Base-by-base conservation (phyloP, 805 yeast genomes). In the Saccharomyces paradoxus region DNA sequence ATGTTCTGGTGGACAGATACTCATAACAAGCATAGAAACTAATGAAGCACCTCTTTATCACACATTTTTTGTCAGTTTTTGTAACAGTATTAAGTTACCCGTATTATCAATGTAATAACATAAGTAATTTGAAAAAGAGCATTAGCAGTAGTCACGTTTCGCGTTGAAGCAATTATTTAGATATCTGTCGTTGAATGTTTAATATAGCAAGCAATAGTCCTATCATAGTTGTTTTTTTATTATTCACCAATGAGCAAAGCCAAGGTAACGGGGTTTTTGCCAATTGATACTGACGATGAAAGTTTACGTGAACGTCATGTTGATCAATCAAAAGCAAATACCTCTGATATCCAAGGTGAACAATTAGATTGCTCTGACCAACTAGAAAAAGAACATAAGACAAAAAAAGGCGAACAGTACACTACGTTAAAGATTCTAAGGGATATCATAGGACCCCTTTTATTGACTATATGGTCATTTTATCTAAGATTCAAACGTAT, bases 401-500 rank as follows among this genome's bases (percentile, higher is more conserved):
- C 24, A 17, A 37, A 8, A 37, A 37, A 17, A 9, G 2, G 6
- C 24, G 8, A 10, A 17, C 5, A 37, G 3, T 17, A 17, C 9
- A 37, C 24, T 17, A 17, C 4, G 22, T 7, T 37, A 24, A 21
- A 6, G 8, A 17, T 17, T 6, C 7, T 37, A 8, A 37, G 24
- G 24, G 44, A 37, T 6, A 13, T 37, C 24, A 37, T 37, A 37
- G 44, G 44, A 17, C 67, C 90, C n/a, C 61, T 86, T 3, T 49
- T 83, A 24, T 78, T 91, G 65, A 90, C 97, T 0, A 55, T 78
- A 1, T 59, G 85, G 21, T 83, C 94, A 9, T 86, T 91, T 63
- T 79, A 78, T 58, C 78, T 89, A 46, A 81, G 98, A 62, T 81
- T 90, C 70, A 84, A 87, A 73, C 76, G 79, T 58, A 86, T 92